phyloP scores from a whole-genome alignment of 73 alveolate genomes.

The Paraurostyla sp. region DNA sequence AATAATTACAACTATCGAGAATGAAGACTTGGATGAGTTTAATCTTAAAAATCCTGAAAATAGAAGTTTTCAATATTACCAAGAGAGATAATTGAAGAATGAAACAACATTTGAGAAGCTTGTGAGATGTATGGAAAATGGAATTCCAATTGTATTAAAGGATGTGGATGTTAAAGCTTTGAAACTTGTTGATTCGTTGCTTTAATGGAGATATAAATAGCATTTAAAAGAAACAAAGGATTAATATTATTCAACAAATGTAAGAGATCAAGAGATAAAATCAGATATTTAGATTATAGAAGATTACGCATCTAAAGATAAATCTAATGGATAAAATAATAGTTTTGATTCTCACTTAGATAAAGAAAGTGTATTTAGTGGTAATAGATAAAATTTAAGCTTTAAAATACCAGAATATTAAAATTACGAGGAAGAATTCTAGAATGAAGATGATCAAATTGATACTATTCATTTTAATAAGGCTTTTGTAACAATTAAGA shows the following conservation, averaged over 20 bases:
- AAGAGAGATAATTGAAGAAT: not conserved
- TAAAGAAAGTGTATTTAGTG: too few species aligned
- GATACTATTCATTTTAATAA: conserved; percentile 28
- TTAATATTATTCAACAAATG: not conserved
- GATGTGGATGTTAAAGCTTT: conserved; percentile 35
- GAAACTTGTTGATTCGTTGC: not conserved
- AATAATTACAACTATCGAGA: not conserved
- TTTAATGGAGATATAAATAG: conserved; percentile 14
- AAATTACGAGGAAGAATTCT: not conserved
- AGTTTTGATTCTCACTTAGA: too few species aligned
- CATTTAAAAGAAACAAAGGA: not conserved
- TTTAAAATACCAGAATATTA: too few species aligned
- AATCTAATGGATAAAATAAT: too few species aligned
- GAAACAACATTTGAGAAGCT: conserved; percentile 27
- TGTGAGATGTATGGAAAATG: conserved; percentile 50
- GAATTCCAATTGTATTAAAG: conserved; percentile 8
- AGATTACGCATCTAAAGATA: not conserved
- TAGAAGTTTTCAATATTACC: not conserved
- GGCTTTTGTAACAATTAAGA: conserved; percentile 39
- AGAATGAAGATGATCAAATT: not conserved
- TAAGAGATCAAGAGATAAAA: not conserved
- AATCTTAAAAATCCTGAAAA: not conserved
- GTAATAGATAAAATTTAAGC: too few species aligned
- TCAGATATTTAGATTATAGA: not conserved
- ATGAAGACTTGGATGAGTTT: conserved; percentile 2